Evolutionary conservation across 208 protist species (phyloP), one percentile per base, ranked within the genome.

Genomic region (Acanthamoeba triangularis): DNA sequence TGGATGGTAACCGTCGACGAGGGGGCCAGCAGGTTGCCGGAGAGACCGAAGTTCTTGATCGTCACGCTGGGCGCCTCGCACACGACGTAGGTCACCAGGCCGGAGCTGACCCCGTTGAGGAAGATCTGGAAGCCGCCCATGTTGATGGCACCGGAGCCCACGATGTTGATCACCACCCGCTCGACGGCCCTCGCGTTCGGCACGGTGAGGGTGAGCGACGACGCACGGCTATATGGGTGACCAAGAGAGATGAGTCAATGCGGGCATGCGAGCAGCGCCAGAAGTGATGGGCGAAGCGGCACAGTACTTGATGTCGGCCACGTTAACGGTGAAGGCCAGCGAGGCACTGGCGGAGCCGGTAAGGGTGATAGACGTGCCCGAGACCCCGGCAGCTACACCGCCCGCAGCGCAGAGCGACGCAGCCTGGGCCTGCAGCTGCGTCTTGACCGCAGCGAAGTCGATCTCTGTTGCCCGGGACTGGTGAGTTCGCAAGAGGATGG

Each of bases 61-160:
- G 44, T 35, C 2, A 18, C 41, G 8, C 1, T 85, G 76, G 76
- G 47, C 35, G 76, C 76, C 23, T 23, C 14, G 44, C 76, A 85
- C 76, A 85, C 76, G 76, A 85, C 76, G 11, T 56, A 85, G 25
- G 76, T 85, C 44, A 85, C 76, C 18, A 85, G 47, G 41, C 76
- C 76, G 3, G 76, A 85, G 28, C 28, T 23, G 4, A 85, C 76
- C 0, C 76, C 76, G 47, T 85, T 85, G 76, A 85, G 76, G 76
- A 85, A 85, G 41, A 44, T 85, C 76, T 85, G 76, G 76, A 85
- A 85, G 35, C 76, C 76, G 47, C 76, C 76, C 16, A 56, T 56
- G 23, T 56, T 49, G 20, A 84, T 16, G 47, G 76, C 47, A 5
- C 44, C 1, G 47, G 78, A 87, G 20, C 78, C 78, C 47, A 41